Percentiles rank a stretch among this genome's conserved stretches.
phyloP scores from a whole-genome alignment of 768 basidiomycete species.

The Trametes punicea region DNA sequence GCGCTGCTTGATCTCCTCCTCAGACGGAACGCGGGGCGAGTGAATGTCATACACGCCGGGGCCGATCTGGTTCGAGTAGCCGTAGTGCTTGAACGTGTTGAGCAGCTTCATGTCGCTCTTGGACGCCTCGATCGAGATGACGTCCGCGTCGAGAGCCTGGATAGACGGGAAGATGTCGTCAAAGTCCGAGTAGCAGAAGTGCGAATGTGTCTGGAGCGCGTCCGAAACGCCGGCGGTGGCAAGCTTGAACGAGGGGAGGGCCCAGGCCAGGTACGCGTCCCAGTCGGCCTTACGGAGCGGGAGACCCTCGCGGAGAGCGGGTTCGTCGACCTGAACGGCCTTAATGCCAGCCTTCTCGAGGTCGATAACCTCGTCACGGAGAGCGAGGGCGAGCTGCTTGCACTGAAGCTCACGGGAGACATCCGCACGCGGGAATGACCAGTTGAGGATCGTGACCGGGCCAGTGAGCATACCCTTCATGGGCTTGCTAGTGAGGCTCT shows the following conservation, averaged over 20 bases:
- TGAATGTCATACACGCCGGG: conserved; percentile 99
- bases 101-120: conserved; percentile 99
- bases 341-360: conserved; percentile 95
- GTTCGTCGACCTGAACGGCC: conserved; percentile 99
- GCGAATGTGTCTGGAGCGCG: conserved; percentile 94
- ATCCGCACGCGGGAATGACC: conserved; percentile 99
- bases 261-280: conserved; percentile 96
- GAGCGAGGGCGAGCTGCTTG: conserved; percentile 95
- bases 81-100: conserved; percentile 90
- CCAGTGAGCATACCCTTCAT: conserved; percentile 99
- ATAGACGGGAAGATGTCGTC: conserved; percentile 98
- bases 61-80: conserved; percentile 96
- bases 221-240: conserved; percentile 94
- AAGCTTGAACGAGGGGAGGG: conserved; percentile 98
- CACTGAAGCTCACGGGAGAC: conserved; percentile 95
- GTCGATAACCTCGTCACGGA: conserved; percentile 97
- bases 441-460: conserved; percentile 98
- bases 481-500: conserved; percentile 87
- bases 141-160: conserved; percentile 94
- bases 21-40: conserved; percentile 94
- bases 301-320: conserved; percentile 98
- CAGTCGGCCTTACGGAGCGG: conserved; percentile 96
- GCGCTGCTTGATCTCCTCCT: conserved; percentile 93
- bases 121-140: conserved; percentile 98
- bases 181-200: conserved; percentile 99